Conservation (phyloP, 345 rosid genomes). For the Capsella bursapastoris region DNA sequence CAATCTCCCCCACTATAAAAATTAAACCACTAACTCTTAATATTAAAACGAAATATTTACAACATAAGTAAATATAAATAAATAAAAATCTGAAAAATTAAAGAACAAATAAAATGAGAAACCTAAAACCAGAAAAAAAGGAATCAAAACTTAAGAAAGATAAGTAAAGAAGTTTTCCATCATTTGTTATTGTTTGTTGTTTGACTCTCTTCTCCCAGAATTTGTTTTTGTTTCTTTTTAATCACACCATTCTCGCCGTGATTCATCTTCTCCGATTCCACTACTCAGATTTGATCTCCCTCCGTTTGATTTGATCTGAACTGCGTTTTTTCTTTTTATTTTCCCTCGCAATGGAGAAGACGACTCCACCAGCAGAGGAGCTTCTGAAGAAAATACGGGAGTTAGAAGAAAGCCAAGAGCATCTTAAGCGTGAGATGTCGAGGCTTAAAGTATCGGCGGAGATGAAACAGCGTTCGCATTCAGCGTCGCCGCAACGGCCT, state of each 20-base stretch:
- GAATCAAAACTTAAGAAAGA: conserved; percentile 34
- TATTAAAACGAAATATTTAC: not conserved
- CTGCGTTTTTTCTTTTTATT: conserved; percentile 2
- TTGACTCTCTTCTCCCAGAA: conserved; percentile 26
- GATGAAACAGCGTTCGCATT: conserved; percentile 75
- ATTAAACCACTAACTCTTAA: not conserved
- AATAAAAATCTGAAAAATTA: not conserved
- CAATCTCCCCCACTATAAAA: conserved; percentile 2
- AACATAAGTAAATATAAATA: not conserved
- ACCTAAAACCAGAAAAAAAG: conserved; percentile 33
- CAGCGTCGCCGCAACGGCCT: conserved; percentile 77
- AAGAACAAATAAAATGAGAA: conserved; percentile 23
- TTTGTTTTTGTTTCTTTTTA: not conserved
- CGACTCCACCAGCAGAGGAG: conserved; percentile 74
- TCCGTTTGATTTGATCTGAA: not conserved
- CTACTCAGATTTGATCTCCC: conserved; percentile 38
- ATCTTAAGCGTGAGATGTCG: conserved; percentile 77
- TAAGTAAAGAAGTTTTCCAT: conserved; percentile 39
- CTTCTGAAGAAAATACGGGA: conserved; percentile 81
- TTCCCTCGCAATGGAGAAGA: conserved; percentile 53
- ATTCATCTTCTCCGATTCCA: conserved; percentile 27
- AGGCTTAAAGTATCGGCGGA: conserved; percentile 56
- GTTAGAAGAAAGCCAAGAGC: conserved; percentile 83
- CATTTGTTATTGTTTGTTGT: not conserved
- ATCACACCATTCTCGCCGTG: conserved; percentile 23